Evolutionary conservation across 1,284 basidiomycete species (phyloP).

Genomic region (Cutaneotrichosporon spelunceum): DNA sequence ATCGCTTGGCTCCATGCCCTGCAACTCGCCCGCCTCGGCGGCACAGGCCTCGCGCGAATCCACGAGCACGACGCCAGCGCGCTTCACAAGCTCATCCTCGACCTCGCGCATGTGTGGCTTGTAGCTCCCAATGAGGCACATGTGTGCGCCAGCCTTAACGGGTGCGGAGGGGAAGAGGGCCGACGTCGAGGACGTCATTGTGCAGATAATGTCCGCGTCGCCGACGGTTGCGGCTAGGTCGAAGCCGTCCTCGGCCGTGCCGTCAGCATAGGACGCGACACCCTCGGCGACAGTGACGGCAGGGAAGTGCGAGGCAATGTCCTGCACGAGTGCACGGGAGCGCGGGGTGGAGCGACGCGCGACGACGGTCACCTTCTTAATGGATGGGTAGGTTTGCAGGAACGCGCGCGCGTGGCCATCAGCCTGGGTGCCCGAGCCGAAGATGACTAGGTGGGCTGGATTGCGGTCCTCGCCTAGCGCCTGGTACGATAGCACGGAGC

Average conservation of each 20-base stretch:
- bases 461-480: slow-evolving; percentile 52
- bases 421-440: slow-evolving; percentile 66
- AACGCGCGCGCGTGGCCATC: slow-evolving; percentile 68
- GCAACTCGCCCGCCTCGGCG: slow-evolving; percentile 73
- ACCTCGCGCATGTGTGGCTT: slow-evolving; percentile 76
- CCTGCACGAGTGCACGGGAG: slow-evolving; percentile 52
- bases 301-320: slow-evolving; percentile 54
- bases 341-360: slow-evolving; percentile 62
- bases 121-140: slow-evolving; percentile 71
- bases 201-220: slow-evolving; percentile 52
- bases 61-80: slow-evolving; percentile 61
- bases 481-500: slow-evolving; percentile 66
- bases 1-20: slow-evolving; percentile 18
- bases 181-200: slow-evolving; percentile 69
- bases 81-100: slow-evolving; percentile 58
- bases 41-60: slow-evolving; percentile 68
- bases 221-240: slow-evolving; percentile 31
- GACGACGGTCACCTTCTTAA: slow-evolving; percentile 61
- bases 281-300: slow-evolving; percentile 36
- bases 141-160: slow-evolving; percentile 58
- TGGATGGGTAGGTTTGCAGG: slow-evolving; percentile 59
- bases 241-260: slow-evolving; percentile 9
- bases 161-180: slow-evolving; percentile 64
- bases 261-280: slow-evolving; percentile 23
- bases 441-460: slow-evolving; percentile 61